Percentiles rank a stretch among this genome's conserved stretches.
phyloP scores from a whole-genome alignment of 2,329 filamentous ascomycete species.

The Colletotrichum lindemuthianum region DNA sequence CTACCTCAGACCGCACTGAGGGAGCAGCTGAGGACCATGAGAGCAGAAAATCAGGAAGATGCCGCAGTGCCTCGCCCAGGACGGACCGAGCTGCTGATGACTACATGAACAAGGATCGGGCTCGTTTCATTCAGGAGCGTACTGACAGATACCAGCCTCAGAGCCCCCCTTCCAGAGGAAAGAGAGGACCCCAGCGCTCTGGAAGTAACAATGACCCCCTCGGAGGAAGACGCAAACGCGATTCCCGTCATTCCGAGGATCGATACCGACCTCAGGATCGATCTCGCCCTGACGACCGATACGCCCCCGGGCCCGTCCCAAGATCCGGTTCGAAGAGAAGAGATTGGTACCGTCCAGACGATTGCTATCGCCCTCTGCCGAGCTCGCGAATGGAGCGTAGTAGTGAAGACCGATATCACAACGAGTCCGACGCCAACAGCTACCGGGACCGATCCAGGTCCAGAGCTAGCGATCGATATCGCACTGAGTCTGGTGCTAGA shows the following conservation, averaged over 20 bases:
- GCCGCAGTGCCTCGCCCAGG: too few relatives aligned
- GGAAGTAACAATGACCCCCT: constrained; percentile 11
- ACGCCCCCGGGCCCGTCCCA: too few relatives aligned
- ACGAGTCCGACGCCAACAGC: too few relatives aligned
- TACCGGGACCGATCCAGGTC: too few relatives aligned
- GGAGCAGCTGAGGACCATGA: too few relatives aligned
- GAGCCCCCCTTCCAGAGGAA: not conserved
- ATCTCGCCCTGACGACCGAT: constrained; percentile 1
- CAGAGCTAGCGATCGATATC: too few relatives aligned
- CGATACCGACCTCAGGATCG: not conserved
- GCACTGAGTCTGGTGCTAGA: too few relatives aligned
- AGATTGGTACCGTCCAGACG: not conserved
- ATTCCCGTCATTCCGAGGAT: constrained; percentile 3
- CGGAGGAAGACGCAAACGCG: constrained; percentile 1
- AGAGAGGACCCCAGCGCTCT: not conserved
- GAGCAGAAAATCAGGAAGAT: too few relatives aligned
- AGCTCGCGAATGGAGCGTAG: too few relatives aligned
- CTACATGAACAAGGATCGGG: constrained; percentile 21
- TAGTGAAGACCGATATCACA: too few relatives aligned
- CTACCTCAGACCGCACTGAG: too few relatives aligned
- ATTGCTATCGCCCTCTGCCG: not conserved
- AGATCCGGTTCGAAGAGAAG: too few relatives aligned
- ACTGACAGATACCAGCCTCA: constrained; percentile 1
- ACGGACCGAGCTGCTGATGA: not conserved
- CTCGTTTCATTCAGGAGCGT: constrained; percentile 7